These are phyloP conservation scores for Cydonia oblonga DNA, from an alignment of 331 rosid genomes.

Conservation along the genomic window DNA sequence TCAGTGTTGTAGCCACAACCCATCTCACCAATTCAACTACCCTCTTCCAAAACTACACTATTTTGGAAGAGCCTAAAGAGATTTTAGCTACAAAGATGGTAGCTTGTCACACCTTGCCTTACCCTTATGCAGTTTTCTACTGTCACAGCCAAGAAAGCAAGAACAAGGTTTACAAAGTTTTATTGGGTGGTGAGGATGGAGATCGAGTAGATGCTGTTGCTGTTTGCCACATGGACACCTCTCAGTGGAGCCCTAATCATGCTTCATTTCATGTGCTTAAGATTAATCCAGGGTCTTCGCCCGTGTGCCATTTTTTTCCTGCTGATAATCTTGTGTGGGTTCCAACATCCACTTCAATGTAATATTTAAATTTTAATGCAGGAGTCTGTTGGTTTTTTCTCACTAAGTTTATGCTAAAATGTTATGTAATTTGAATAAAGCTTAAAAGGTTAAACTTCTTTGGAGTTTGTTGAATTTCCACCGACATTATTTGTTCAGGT, in stretches of 20 bases:
- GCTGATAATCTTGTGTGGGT: conserved; percentile 53
- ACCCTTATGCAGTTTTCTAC: conserved; percentile 54
- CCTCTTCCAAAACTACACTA: conserved; percentile 52
- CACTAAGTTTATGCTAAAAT: neutral
- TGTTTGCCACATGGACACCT: conserved; percentile 69
- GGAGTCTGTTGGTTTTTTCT: neutral
- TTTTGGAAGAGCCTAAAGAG: conserved; percentile 25
- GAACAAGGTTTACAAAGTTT: conserved; percentile 30
- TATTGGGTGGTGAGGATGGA: conserved; percentile 46
- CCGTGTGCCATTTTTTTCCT: conserved; percentile 77
- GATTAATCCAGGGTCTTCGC: conserved; percentile 32
- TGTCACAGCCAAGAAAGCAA: conserved; percentile 50
- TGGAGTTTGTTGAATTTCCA: neutral
- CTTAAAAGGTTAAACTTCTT: neutral
- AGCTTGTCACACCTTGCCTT: conserved; percentile 69
- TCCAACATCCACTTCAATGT: conserved; percentile 15
- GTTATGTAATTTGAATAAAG: neutral
- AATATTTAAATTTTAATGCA: neutral
- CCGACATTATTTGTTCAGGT: neutral
- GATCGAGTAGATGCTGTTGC: conserved; percentile 50
- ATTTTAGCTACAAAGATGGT: conserved; percentile 48
- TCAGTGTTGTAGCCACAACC: conserved; percentile 23
- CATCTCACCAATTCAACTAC: conserved; percentile 34
- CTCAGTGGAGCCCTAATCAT: conserved; percentile 52
- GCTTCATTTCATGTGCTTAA: conserved; percentile 44